Evolutionary conservation across 2,329 filamentous ascomycete species (phyloP), one percentile per base, ranked within the genome.

Genomic region (Diaporthe capsici): DNA sequence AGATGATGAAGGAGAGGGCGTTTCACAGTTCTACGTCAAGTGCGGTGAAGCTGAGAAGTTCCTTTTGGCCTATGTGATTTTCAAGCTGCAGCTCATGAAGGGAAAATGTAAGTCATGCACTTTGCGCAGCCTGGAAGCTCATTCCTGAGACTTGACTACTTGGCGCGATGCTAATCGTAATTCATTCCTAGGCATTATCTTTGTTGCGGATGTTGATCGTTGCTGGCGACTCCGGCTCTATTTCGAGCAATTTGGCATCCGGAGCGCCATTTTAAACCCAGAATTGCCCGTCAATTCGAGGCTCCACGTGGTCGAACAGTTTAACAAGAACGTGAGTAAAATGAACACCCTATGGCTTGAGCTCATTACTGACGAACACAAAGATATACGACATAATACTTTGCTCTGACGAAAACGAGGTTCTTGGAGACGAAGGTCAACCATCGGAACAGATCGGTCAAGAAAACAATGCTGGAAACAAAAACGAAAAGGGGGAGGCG

Each of bases 11-110:
- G 92, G 92, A 28, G 91, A 93, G 77, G 93, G 92, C 6, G 90
- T 98, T 39, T 94, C 92, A 73, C 97, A 98, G 85, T 98, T 95
- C 81, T 92, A 96, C 42, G 94, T 98, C 78, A 95, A 93, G 89
- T 98, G 95, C 79, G 95, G 91, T n/a, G 97, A 99, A 85, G 96
- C 98, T 79, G 97, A 98, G 81, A 99, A 99, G 82, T 99, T 98
- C 81, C 86, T 99, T 51, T 86, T 99, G 58, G 92, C 94, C 25
- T 98, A 98, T 81, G 94, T 98, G 76, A 96, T 98, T 82, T 98
- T 98, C 87, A 98, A 98, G 86, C 90, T 98, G 17, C 94, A 97
- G 83, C 87, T 98, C 71, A 93, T 99, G 82, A 98, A 96, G 83
- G 97, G 97, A 78, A 98, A 98, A 84, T 94, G 94, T 75, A 53